These are phyloP conservation scores for Fusarium albosuccineum DNA, from an alignment of 2,329 filamentous ascomycete genomes.

Conservation along the genomic window DNA sequence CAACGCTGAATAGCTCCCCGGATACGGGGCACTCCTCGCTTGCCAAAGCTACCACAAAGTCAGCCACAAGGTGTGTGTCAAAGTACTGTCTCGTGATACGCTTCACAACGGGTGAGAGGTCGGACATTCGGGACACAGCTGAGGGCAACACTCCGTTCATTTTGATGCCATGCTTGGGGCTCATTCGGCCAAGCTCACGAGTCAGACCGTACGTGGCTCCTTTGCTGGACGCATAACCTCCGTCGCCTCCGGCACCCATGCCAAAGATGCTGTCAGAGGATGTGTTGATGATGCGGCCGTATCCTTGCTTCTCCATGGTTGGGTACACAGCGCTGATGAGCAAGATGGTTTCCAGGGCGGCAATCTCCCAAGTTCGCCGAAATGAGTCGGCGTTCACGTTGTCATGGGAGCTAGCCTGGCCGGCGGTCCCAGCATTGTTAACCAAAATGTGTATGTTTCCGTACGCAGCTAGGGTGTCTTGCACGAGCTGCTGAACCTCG, in stretches of 20 bases:
- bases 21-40: conserved; percentile 37
- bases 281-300: conserved; percentile 17
- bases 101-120: conserved; percentile 33
- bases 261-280: conserved; percentile 35
- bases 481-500: conserved; percentile 20
- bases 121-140: conserved; percentile 35
- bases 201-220: conserved; percentile 28
- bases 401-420: conserved; percentile 21
- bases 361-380: conserved; percentile 29
- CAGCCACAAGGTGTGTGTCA: conserved; percentile 14
- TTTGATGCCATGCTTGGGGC: conserved; percentile 25
- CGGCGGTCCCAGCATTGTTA: conserved; percentile 28
- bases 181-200: conserved; percentile 27
- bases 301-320: conserved; percentile 29
- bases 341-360: conserved; percentile 19
- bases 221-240: conserved; percentile 26
- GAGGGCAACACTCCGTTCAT: conserved; percentile 38
- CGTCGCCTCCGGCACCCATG: conserved; percentile 36
- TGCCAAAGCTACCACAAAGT: conserved; percentile 30
- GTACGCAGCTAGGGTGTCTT: conserved; percentile 1
- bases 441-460: conserved; percentile 18
- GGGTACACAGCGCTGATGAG: conserved; percentile 35
- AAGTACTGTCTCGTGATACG: conserved; percentile 36
- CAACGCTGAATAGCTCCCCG: conserved; percentile 30
- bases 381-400: conserved; percentile 21